Base-by-base conservation (phyloP, 1,284 basidiomycete genomes). In the Vanrija sp. region DNA sequence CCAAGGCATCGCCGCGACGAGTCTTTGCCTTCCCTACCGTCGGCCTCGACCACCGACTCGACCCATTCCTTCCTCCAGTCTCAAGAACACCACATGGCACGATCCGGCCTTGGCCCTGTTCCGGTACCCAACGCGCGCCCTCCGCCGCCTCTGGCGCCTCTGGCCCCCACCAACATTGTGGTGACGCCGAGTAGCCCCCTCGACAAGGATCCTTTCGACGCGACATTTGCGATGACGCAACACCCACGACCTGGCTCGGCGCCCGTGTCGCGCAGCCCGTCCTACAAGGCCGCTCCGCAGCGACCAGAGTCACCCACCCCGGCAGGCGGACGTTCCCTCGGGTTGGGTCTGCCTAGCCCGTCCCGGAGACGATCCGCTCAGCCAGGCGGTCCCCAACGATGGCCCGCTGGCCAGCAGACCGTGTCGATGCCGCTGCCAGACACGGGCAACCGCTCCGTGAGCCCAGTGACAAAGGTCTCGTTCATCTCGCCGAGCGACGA, bases 371-470 rank as follows among this genome's bases (percentile, higher is more conserved):
- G 7, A 8, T 42, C 40, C n/a, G 40, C n/a, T 6, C n/a, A 42
- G n/a, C 40, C 28, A 28, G 28, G 7, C 28, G 7, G 10, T 28
- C 28, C 19, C 15, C 40, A 18, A n/a, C 40, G n/a, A n/a, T n/a
- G n/a, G 23, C 34, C 34, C 5, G 12, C 9, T 34, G 1, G 43
- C 49, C 6, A 49, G 49, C 49, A 62, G 21, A 63, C 68, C 19
- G 73, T 75, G 15, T 74, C 72, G 1, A 70, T 72, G 7, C 73
- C 73, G 0, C 49, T 73, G 9, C 72, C 71, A 1, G 34, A 34
- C 12, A 42, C 40, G 19, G 40, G 40, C 40, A 62, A 61, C 5
- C 56, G 71, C 1, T 48, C 67, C 0, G 21, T 47, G 6, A 75
- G 68, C 52, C 69, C 72, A 0, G 51, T 52, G 9, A 65, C 63